A percentile compares a stretch with the other conserved stretches of the same genome.
phyloP scores from a whole-genome alignment of 2,329 filamentous ascomycete genomes.

The Berkeleyomyces basicola region DNA sequence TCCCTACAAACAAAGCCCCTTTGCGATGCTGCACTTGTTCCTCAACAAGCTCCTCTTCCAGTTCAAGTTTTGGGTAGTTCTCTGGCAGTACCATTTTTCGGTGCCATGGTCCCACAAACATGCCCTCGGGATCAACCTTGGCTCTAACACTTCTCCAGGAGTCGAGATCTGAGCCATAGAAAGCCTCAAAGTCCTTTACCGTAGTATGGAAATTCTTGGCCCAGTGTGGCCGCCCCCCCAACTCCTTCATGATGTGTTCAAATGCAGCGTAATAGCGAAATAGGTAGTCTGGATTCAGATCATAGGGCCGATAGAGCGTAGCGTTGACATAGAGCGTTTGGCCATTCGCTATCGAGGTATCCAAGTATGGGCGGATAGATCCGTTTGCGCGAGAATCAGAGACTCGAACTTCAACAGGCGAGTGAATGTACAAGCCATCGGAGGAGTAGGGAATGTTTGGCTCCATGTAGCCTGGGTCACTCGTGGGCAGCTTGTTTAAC shows the following conservation, averaged over 20 bases:
- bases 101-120: constrained; percentile 89
- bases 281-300: constrained; percentile 57
- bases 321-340: constrained; percentile 81
- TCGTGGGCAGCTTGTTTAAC: constrained; percentile 49
- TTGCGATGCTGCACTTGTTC: constrained; percentile 1
- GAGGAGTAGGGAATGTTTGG: constrained; percentile 65
- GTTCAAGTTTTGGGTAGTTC: constrained; percentile 20
- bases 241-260: constrained; percentile 75
- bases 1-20: constrained; percentile 8
- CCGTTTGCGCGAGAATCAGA: constrained; percentile 42
- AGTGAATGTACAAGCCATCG: constrained; percentile 68
- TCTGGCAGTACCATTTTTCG: constrained; percentile 43
- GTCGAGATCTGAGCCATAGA: constrained; percentile 53
- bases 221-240: constrained; percentile 75
- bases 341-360: constrained; percentile 49
- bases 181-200: constrained; percentile 41
- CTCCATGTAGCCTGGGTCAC: constrained; percentile 45
- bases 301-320: constrained; percentile 72
- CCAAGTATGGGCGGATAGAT: constrained; percentile 34
- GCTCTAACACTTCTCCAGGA: constrained; percentile 53
- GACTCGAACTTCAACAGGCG: constrained; percentile 83
- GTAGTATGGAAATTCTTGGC: constrained; percentile 70
- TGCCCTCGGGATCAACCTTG: constrained; percentile 59
- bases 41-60: constrained; percentile 16
- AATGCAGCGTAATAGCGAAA: constrained; percentile 75